A percentile compares a stretch with the other conserved stretches of the same genome.
Conservation (phyloP, 805 yeast species). For the Yamadazyma akitaensis region DNA sequence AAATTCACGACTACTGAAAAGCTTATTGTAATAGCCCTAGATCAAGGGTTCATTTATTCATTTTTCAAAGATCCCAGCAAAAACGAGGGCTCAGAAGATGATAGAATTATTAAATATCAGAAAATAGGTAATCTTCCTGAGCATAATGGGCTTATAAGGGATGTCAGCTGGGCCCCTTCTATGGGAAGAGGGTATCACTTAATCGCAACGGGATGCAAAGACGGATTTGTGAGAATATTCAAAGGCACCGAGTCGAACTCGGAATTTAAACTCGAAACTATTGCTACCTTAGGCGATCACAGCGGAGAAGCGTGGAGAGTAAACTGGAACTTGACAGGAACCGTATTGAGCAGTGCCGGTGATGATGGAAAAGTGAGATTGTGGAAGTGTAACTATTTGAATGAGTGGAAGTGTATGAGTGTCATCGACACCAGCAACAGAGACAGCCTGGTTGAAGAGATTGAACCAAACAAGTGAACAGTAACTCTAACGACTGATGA, state of each 20-base stretch:
- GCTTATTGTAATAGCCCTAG: constrained; percentile 78
- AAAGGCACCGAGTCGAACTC: constrained; percentile 53
- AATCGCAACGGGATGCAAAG: constrained; percentile 94
- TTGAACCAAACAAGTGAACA: background rate
- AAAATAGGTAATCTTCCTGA: constrained; percentile 70
- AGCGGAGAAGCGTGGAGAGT: constrained; percentile 94
- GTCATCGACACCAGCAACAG: constrained; percentile 41
- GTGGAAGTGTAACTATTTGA: constrained; percentile 86
- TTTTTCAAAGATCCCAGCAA: constrained; percentile 8
- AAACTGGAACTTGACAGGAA: constrained; percentile 91
- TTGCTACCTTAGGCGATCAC: constrained; percentile 73
- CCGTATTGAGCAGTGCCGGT: constrained; percentile 88
- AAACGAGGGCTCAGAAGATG: constrained; percentile 12
- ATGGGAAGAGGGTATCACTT: constrained; percentile 88
- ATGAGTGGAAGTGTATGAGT: constrained; percentile 89
- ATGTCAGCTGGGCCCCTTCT: constrained; percentile 94
- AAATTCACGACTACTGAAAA: constrained; percentile 71
- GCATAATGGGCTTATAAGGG: constrained; percentile 81
- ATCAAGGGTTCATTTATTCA: constrained; percentile 77
- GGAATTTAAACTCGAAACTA: constrained; percentile 48
- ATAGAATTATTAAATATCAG: constrained; percentile 27
- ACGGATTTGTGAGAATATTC: constrained; percentile 85
- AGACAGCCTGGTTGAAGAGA: constrained; percentile 12
- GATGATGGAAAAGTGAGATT: constrained; percentile 90
- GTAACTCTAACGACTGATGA: constrained; percentile 10